Evolutionary conservation across 345 rosid genomes (phyloP).

Genomic region (Psidium guajava): DNA sequence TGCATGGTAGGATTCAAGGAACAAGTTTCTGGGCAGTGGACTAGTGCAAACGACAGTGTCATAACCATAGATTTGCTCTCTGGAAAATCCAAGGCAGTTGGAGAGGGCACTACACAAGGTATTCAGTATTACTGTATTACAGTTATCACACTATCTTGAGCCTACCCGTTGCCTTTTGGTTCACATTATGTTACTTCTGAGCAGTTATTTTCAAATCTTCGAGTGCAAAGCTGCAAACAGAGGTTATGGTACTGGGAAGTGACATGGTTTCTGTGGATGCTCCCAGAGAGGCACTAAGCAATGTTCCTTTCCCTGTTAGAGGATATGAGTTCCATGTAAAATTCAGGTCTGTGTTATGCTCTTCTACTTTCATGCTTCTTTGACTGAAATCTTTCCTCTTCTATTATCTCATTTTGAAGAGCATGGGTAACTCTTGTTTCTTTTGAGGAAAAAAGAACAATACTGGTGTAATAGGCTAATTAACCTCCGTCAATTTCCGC

Average conservation of each 20-base stretch:
- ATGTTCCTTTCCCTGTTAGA: slow-evolving; percentile 58
- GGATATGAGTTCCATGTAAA: slow-evolving; percentile 70
- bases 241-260: slow-evolving; percentile 51
- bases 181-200: slow-evolving; percentile 1
- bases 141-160: neutral
- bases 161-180: neutral
- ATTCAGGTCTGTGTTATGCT: slow-evolving; percentile 42
- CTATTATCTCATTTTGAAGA: neutral
- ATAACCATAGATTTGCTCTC: slow-evolving; percentile 36
- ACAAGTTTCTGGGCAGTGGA: slow-evolving; percentile 56
- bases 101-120: slow-evolving; percentile 69
- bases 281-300: slow-evolving; percentile 65
- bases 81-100: slow-evolving; percentile 65
- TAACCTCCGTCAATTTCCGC: neutral
- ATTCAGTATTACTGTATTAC: slow-evolving; percentile 1
- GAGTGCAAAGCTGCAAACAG: slow-evolving; percentile 48
- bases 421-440: neutral
- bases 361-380: neutral
- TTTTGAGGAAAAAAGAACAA: neutral
- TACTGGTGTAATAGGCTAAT: neutral
- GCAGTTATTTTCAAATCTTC: slow-evolving; percentile 59
- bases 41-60: slow-evolving; percentile 54
- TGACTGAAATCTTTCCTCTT: neutral
- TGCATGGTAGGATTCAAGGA: slow-evolving; percentile 36
- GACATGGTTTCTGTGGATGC: slow-evolving; percentile 45